phyloP scores from a whole-genome alignment of 495 filamentous ascomycete species.

The Cercophora scortea region DNA sequence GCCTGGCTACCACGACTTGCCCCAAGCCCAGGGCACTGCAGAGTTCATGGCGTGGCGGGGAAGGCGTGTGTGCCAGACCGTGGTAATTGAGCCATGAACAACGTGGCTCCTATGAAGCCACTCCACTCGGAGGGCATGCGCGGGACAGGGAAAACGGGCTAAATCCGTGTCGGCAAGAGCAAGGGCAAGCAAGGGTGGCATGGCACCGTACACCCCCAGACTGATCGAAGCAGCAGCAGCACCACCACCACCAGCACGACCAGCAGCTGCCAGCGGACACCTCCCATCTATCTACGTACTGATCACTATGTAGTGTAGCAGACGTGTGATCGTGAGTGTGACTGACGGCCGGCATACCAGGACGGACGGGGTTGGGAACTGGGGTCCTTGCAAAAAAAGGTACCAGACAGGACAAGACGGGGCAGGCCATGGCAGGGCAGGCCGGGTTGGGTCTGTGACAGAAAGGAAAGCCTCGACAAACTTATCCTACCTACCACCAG shows the following conservation, averaged over 20 bases:
- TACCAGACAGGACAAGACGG: neutral
- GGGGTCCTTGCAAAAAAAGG: neutral
- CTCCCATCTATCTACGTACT: neutral
- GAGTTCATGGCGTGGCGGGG: slow-evolving; percentile 20
- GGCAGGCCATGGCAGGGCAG: neutral
- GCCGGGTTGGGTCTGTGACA: neutral
- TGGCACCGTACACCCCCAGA: slow-evolving; percentile 3
- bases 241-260: neutral
- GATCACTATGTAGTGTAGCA: neutral
- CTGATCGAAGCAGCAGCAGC: neutral
- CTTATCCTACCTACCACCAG: neutral
- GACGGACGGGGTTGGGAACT: neutral
- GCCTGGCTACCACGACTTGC: slow-evolving; percentile 14
- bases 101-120: slow-evolving; percentile 33
- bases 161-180: slow-evolving; percentile 22
- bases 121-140: slow-evolving; percentile 13
- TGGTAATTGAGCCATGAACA: slow-evolving; percentile 26
- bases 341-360: slow-evolving; percentile 3
- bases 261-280: neutral
- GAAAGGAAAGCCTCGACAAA: neutral
- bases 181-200: slow-evolving; percentile 8
- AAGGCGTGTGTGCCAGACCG: slow-evolving; percentile 14
- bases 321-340: slow-evolving; percentile 21
- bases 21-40: neutral
- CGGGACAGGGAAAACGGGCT: slow-evolving; percentile 22